Conservation (phyloP, 176 grass and related monocot species). For the Eleusine indica region DNA sequence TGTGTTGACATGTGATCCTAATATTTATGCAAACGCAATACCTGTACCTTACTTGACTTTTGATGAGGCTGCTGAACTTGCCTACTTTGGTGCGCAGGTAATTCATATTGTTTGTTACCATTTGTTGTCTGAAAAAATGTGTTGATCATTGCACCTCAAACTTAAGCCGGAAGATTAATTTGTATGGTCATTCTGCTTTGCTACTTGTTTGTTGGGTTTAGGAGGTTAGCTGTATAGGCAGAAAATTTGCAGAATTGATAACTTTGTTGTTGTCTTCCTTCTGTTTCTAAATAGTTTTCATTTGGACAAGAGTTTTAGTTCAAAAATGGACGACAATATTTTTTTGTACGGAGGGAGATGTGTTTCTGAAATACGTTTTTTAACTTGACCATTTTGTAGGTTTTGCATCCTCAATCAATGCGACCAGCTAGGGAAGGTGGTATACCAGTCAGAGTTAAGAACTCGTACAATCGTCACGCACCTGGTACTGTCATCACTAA, state of each 20-base stretch:
- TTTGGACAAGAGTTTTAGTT: no score
- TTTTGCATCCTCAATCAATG: conserved; percentile 98
- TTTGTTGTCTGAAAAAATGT: background rate
- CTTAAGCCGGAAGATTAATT: background rate
- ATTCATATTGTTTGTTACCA: background rate
- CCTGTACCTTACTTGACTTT: conserved; percentile 95
- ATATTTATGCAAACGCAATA: conserved; percentile 79
- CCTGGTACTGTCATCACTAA: conserved; percentile 95
- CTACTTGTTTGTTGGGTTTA: conserved; percentile 12
- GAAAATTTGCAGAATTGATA: background rate
- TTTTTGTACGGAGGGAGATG: background rate
- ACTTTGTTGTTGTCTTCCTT: background rate
- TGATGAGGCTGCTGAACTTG: conserved; percentile 98
- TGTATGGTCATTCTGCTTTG: background rate
- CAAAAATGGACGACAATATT: no score
- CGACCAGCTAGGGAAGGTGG: conserved; percentile 84
- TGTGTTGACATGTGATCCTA: conserved; percentile 94
- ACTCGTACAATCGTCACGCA: conserved; percentile 88
- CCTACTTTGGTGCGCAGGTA: conserved; percentile 96
- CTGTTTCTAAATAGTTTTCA: no score
- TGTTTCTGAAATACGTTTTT: conserved; percentile 1
- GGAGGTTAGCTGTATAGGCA: background rate
- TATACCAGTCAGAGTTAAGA: conserved; percentile 96
- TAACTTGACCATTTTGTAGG: conserved; percentile 46
- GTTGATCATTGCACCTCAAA: background rate